Percentiles rank a stretch among this genome's conserved stretches.
These are phyloP conservation scores for Aspergillus saccharolyticus DNA, from an alignment of 495 filamentous ascomycete genomes.

Conservation along the genomic window DNA sequence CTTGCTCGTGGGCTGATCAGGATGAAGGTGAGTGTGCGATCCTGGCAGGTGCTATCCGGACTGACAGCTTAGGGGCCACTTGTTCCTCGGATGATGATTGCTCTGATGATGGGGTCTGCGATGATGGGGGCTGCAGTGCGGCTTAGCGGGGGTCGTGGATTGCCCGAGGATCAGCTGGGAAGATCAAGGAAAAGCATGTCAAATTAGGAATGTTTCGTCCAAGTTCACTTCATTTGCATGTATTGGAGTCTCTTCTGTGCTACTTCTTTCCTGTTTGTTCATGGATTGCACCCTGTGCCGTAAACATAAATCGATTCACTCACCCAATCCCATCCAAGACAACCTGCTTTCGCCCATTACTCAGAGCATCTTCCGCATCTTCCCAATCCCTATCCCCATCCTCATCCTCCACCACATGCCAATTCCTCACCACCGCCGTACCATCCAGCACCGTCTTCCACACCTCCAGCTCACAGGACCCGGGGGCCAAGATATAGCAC, in stretches of 20 bases:
- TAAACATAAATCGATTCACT: no score
- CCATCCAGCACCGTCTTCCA: constrained; percentile 7
- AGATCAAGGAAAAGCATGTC: no score
- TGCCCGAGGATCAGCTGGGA: no score
- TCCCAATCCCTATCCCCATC: background rate
- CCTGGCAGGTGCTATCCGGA: background rate
- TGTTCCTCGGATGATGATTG: constrained; percentile 23
- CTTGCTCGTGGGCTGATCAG: constrained; percentile 20
- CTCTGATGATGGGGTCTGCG: constrained; percentile 19
- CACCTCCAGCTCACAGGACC: background rate
- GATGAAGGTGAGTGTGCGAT: constrained; percentile 13
- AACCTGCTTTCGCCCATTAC: background rate
- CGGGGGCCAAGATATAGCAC: constrained; percentile 7
- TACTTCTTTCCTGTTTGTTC: no score
- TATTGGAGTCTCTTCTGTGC: no score
- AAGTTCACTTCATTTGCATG: no score
- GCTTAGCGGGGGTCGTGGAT: background rate
- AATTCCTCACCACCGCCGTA: constrained; percentile 1
- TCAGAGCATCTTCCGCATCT: background rate
- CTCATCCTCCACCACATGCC: background rate
- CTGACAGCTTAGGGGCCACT: constrained; percentile 13
- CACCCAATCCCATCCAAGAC: background rate
- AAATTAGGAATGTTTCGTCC: no score
- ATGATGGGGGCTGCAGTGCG: constrained; percentile 11
- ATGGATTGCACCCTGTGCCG: no score